Evolutionary conservation across 257 asterid genomes (phyloP), one percentile per base, ranked within the genome.

Genomic region (Agastache rugosa): DNA sequence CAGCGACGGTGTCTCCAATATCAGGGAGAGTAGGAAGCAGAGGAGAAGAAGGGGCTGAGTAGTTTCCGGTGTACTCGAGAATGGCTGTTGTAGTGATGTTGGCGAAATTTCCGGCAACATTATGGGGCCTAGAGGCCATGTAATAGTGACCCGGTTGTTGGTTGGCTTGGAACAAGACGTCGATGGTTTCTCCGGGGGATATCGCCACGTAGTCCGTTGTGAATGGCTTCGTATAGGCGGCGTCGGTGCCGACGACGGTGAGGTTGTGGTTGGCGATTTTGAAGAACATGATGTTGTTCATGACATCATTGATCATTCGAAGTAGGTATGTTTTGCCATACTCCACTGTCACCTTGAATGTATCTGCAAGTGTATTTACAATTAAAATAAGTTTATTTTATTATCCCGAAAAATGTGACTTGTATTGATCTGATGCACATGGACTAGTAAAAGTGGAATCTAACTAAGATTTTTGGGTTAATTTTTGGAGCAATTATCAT

Each of bases 151-250:
- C 59, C 4, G 87, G 90, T 23, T 12, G 51, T 62, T 89, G 90
- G 73, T 89, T 73, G 8, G 92, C 90, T 12, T 72, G 27, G 1
- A 89, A 6, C 60, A 89, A 63, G 79, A 83, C 69, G 27, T 89
- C 95, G 12, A 87, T 75, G 56, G 95, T 89, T 66, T 89, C 87
- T 0, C 95, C 95, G 0, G 95, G 95, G 3, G 90, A 67, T 4
- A 87, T 89, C 0, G 84, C 77, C 9, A 89, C 64, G 69, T 85
- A 83, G n/a, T 79, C 78, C 1, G 74, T 79, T 1, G 11, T 77
- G 3, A 85, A 62, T 8, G 86, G 87, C 67, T 82, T 89, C 2
- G 83, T 77, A 77, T 89, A 89, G 67, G 78, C 71, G 3, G 84
- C 90, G 65, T 89, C 96, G 1, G 92, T 34, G 54, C 92, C 92